Evolutionary conservation across 176 grass and related monocot genomes (phyloP), one percentile per base, ranked within the genome.

Genomic region (Carex littledalei): DNA sequence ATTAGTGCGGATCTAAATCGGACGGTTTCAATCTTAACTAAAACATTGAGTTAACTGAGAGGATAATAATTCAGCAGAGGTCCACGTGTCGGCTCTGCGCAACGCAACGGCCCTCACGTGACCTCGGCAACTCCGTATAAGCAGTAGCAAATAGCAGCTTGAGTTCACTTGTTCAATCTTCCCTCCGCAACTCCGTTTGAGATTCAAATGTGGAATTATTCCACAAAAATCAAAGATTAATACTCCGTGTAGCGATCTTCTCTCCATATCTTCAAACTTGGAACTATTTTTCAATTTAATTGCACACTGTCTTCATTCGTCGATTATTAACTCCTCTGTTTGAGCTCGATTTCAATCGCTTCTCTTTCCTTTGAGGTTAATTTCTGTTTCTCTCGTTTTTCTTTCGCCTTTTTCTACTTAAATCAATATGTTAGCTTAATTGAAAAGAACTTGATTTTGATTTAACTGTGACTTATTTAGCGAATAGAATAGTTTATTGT

Each of bases 161-260:
- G 10, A 50, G 9, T 2, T 26, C 37, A 39, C 11, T 83, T 37
- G 43, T 69, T 84, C 20, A 53, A 6, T 53, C 43, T 76, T 53
- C 85, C 78, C 62, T 83, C 71, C 37, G 37, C 37, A 39, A 39
- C 37, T 39, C 37, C 56, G 43, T 64, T 35, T 50, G 39, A 91
- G 88, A 57, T 79, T 87, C 86, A 89, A 87, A 72, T 86, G 81
- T 87, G 56, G 63, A 22, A 41, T 3, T 39, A 14, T 69, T 12
- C 79, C 22, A 72, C 24, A 79, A 17, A 52, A 12, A 69, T 89
- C 29, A 29, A 21, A 72, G 53, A 39, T 17, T 22, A 73, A 41
- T 59, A 45, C 75, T 39, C 37, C 37, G 37, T 5, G 6, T 1
- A 39, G 5, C 67, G 41, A 61, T 67, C 71, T 60, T 83, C 29